Percentiles rank a stretch among this genome's conserved stretches.
phyloP scores from a whole-genome alignment of 1,284 basidiomycete genomes.

The Megacollybia platyphylla region DNA sequence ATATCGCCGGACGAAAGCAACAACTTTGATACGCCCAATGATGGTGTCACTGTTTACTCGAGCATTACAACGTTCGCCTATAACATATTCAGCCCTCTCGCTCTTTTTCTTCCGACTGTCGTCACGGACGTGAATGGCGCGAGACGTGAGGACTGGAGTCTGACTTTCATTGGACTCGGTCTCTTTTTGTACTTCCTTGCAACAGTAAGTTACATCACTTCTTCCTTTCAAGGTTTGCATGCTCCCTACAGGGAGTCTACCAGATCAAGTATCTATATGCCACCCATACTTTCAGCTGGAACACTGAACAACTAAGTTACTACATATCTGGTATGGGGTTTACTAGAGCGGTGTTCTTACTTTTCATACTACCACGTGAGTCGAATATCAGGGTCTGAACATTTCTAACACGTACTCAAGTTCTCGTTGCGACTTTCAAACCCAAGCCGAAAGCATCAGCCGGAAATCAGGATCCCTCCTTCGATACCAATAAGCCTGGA shows the following conservation, averaged over 20 bases:
- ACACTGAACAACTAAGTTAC: conserved; percentile 27
- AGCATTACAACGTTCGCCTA: conserved; percentile 12
- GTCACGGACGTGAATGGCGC: conserved; percentile 18
- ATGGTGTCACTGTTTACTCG: conserved; percentile 6
- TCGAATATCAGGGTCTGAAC: conserved; percentile 1
- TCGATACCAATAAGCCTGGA: neutral
- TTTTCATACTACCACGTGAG: conserved; percentile 36
- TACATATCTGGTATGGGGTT: conserved; percentile 40
- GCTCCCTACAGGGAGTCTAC: conserved; percentile 27
- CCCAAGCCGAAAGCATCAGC: conserved; percentile 19
- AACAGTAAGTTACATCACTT: conserved; percentile 20
- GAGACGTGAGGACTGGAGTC: conserved; percentile 28
- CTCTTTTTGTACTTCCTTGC: conserved; percentile 37
- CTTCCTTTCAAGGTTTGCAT: conserved; percentile 1
- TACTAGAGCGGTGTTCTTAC: conserved; percentile 29
- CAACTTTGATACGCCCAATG: neutral
- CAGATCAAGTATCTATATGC: conserved; percentile 40
- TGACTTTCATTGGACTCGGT: conserved; percentile 30
- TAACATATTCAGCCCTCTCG: conserved; percentile 33
- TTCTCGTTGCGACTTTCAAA: conserved; percentile 29
- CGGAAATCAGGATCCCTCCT: conserved; percentile 5
- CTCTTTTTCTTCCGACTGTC: conserved; percentile 38
- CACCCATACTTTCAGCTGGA: conserved; percentile 37
- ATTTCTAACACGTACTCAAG: conserved; percentile 11
- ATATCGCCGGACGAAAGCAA: conserved; percentile 6